Percentiles rank a stretch among this genome's conserved stretches.
Conservation (phyloP, 805 yeast genomes). For the Candida saitoana region DNA sequence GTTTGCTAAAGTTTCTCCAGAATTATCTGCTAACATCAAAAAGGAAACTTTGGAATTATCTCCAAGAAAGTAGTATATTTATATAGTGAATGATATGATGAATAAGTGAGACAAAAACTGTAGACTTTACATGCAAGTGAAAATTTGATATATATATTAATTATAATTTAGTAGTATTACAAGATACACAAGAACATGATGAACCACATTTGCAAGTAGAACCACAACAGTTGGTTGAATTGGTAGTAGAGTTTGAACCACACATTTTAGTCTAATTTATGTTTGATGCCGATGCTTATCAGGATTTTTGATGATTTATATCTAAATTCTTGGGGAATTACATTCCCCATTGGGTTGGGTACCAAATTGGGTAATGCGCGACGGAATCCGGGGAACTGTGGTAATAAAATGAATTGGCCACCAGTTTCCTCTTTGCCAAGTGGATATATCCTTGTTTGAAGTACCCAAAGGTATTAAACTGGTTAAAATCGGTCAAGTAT, state of each 20-base stretch:
- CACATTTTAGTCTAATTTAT: constrained; percentile 18
- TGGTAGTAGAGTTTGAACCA: constrained; percentile 12
- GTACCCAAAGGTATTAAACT: too few species aligned
- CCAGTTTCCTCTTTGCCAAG: too few species aligned
- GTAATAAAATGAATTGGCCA: too few species aligned
- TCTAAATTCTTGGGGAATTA: too few species aligned
- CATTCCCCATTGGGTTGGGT: not conserved
- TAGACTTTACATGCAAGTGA: too few species aligned
- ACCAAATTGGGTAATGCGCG: too few species aligned
- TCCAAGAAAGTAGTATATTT: constrained; percentile 37
- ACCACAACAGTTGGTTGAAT: constrained; percentile 28
- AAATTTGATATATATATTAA: not conserved
- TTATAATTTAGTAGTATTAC: constrained; percentile 41
- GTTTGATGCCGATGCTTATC: too few species aligned
- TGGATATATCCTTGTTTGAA: too few species aligned
- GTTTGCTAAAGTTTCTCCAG: constrained; percentile 69
- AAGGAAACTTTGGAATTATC: constrained; percentile 53
- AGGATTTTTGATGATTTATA: too few species aligned
- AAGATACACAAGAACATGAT: constrained; percentile 35
- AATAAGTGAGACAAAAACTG: too few species aligned
- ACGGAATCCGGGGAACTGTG: not conserved
- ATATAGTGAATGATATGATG: not conserved
- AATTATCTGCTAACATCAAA: constrained; percentile 64
- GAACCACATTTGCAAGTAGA: constrained; percentile 41
- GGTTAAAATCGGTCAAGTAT: too few species aligned